phyloP scores from a whole-genome alignment of 2,329 filamentous ascomycete genomes.

The Aspergillus fijiensis region DNA sequence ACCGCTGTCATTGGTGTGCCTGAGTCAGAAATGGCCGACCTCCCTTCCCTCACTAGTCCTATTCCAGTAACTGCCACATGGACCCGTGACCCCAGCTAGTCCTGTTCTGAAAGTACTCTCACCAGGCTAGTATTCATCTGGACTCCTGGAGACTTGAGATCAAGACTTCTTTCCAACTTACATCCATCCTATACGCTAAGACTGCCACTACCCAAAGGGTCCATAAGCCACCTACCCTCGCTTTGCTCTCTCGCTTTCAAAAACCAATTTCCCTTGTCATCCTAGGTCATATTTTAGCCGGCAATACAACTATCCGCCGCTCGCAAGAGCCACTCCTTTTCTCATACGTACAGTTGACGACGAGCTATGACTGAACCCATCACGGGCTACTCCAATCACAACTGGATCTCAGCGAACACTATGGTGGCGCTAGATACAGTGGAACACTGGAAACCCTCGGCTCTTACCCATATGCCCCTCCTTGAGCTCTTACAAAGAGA shows the following conservation, averaged over 20 bases:
- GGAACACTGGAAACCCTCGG: not conserved
- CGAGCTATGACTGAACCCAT: not conserved
- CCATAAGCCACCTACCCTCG: not conserved
- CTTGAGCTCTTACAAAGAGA: not conserved
- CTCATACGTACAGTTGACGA: not conserved
- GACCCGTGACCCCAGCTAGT: not conserved
- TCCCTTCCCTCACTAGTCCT: slow-evolving; percentile 9
- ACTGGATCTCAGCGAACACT: not conserved
- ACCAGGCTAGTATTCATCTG: too few relatives aligned
- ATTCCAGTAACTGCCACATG: slow-evolving; percentile 1
- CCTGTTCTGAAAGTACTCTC: not conserved
- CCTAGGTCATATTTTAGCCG: not conserved
- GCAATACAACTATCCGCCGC: not conserved
- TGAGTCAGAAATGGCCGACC: slow-evolving; percentile 5
- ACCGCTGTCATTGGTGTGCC: slow-evolving; percentile 20
- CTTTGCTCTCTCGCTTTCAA: too few relatives aligned
- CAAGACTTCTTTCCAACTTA: not conserved
- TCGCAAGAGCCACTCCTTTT: not conserved
- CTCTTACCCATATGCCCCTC: not conserved
- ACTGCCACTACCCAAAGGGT: not conserved
- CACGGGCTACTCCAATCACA: not conserved
- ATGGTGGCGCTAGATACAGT: not conserved
- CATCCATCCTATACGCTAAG: not conserved
- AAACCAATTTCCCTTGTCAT: not conserved
- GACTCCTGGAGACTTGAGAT: not conserved